Conservation (phyloP, 768 basidiomycete species). For the Coprinellus micaceus region DNA sequence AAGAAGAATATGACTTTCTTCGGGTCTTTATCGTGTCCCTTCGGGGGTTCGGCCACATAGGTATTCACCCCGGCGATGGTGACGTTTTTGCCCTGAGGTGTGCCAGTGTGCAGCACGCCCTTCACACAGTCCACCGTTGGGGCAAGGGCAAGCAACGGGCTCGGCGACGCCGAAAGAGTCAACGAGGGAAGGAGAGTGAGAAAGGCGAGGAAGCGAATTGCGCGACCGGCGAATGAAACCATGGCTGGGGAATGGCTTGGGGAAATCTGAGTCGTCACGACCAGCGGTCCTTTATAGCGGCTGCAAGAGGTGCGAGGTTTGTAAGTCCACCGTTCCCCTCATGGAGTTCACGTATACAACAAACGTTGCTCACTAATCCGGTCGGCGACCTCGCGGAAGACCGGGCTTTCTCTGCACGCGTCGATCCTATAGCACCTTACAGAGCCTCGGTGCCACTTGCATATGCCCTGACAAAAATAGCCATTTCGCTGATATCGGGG, state of each 20-base stretch:
- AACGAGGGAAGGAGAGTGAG: neutral
- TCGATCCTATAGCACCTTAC: too few species aligned
- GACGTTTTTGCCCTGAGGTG: slow-evolving; percentile 38
- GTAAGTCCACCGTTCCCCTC: too few species aligned
- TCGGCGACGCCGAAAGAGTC: neutral
- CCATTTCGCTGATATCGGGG: too few species aligned
- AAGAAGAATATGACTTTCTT: slow-evolving; percentile 55
- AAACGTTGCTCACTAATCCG: too few species aligned
- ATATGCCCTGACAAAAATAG: too few species aligned
- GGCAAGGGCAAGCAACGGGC: slow-evolving; percentile 36
- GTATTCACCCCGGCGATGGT: slow-evolving; percentile 45
- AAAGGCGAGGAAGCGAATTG: neutral
- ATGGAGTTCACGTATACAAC: too few species aligned
- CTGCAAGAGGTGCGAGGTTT: too few species aligned
- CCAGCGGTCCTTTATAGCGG: too few species aligned
- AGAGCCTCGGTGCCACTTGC: too few species aligned
- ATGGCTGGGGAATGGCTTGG: neutral
- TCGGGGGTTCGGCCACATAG: slow-evolving; percentile 47
- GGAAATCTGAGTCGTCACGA: too few species aligned
- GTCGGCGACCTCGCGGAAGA: too few species aligned
- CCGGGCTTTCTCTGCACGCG: too few species aligned
- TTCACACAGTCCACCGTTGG: slow-evolving; percentile 50
- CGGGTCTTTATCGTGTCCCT: neutral
- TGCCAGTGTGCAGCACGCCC: slow-evolving; percentile 49
- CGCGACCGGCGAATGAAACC: neutral